A percentile compares a stretch with the other conserved stretches of the same genome.
Conservation (phyloP, 176 grass and related monocot genomes). For the Thinopyrum elongatum region DNA sequence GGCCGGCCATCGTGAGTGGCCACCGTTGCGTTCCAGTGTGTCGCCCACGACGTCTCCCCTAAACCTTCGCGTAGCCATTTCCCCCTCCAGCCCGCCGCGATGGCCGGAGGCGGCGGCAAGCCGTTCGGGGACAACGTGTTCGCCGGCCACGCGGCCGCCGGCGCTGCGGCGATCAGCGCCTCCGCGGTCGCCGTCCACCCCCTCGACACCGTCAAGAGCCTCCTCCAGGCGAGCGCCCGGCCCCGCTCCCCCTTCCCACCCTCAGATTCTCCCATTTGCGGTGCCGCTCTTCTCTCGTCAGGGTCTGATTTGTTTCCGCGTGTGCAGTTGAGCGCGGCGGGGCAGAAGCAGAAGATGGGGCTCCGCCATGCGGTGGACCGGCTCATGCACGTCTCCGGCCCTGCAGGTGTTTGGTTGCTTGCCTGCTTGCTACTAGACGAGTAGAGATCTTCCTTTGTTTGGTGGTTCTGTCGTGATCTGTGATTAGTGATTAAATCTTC, state of each 20-base stretch:
- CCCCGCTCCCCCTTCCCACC: background rate
- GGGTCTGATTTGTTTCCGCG: conserved; percentile 25
- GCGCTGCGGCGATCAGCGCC: conserved; percentile 44
- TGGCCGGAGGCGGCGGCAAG: conserved; percentile 57
- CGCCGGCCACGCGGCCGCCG: conserved; percentile 59
- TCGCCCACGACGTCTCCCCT: background rate
- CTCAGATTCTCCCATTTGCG: background rate
- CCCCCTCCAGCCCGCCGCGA: conserved; percentile 9
- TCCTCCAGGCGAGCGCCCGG: conserved; percentile 58
- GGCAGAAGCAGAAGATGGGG: conserved; percentile 63
- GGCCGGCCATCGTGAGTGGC: background rate
- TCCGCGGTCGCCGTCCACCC: conserved; percentile 68
- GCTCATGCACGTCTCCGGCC: conserved; percentile 55
- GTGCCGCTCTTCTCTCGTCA: background rate
- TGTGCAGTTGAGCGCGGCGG: conserved; percentile 49
- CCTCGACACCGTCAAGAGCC: conserved; percentile 83
- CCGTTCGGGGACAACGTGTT: conserved; percentile 67
- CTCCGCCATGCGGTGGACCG: conserved; percentile 59
- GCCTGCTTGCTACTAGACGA: background rate
- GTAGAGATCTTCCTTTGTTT: conserved; percentile 2
- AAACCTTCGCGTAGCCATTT: conserved; percentile 10
- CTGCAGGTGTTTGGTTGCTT: conserved; percentile 58
- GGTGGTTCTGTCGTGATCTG: background rate
- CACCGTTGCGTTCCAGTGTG: background rate
- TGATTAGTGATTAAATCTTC: background rate